These are phyloP conservation scores for Cryphonectria radicalis DNA, from an alignment of 2,329 filamentous ascomycete species.

Conservation along the genomic window DNA sequence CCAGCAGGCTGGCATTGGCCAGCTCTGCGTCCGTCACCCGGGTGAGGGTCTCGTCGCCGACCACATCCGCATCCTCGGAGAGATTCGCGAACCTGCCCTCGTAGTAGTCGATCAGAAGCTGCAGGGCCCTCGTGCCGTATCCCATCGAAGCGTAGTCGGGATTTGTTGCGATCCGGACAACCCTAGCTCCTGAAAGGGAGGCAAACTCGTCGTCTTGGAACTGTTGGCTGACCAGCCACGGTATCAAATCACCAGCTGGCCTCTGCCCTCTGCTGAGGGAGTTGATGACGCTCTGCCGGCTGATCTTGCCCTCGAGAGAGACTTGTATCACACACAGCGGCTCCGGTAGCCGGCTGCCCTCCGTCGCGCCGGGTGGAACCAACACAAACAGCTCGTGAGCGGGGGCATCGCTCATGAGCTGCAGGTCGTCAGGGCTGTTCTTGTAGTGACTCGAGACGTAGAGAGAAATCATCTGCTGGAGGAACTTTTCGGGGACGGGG, in stretches of 20 bases:
- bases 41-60: constrained; percentile 67
- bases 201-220: constrained; percentile 98
- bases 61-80: constrained; percentile 66
- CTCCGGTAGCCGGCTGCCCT: constrained; percentile 80
- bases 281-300: constrained; percentile 87
- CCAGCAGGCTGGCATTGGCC: constrained; percentile 72
- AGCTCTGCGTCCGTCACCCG: constrained; percentile 84
- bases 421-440: constrained; percentile 96
- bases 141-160: constrained; percentile 93
- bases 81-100: constrained; percentile 89
- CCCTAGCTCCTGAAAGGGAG: constrained; percentile 83
- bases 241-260: constrained; percentile 90
- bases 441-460: constrained; percentile 99
- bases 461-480: constrained; percentile 97
- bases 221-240: constrained; percentile 96
- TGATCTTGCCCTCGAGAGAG: constrained; percentile 92
- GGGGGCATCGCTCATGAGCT: constrained; percentile 96
- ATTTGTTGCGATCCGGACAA: constrained; percentile 95
- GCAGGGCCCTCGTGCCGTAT: constrained; percentile 86
- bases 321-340: constrained; percentile 95
- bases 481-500: constrained; percentile 92
- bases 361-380: constrained; percentile 80
- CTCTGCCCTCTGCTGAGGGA: constrained; percentile 86
- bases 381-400: constrained; percentile 96
- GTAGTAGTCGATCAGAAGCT: constrained; percentile 90